Conservation (phyloP, 1,139 yeast species). For the Casaregolazyma lundiana region DNA sequence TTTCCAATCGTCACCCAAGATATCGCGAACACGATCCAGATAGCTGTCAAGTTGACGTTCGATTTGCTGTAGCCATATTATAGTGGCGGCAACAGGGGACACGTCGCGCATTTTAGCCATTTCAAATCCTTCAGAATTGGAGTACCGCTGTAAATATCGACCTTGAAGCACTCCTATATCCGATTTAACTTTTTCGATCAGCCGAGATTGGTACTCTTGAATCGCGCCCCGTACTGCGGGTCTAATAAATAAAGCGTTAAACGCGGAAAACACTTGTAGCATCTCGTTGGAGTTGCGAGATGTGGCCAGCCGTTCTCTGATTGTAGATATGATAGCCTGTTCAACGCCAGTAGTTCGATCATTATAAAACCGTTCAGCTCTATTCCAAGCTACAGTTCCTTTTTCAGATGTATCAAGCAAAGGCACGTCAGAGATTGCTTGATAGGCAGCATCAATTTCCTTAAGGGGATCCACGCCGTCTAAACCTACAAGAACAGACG, state of each 20-base stretch:
- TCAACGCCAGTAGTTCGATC: slow-evolving; percentile 45
- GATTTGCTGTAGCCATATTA: slow-evolving; percentile 51
- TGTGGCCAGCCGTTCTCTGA: slow-evolving; percentile 38
- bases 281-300: slow-evolving; percentile 44
- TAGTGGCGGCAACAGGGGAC: slow-evolving; percentile 44
- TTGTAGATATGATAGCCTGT: slow-evolving; percentile 38
- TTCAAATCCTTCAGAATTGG: slow-evolving; percentile 33
- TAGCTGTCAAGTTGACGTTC: slow-evolving; percentile 41
- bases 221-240: slow-evolving; percentile 52
- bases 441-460: slow-evolving; percentile 42
- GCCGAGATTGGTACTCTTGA: slow-evolving; percentile 50
- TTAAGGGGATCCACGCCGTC: slow-evolving; percentile 30
- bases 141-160: slow-evolving; percentile 35
- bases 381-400: slow-evolving; percentile 38
- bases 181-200: slow-evolving; percentile 43
- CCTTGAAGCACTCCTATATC: slow-evolving; percentile 44
- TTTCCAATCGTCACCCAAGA: slow-evolving; percentile 72
- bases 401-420: slow-evolving; percentile 37
- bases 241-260: slow-evolving; percentile 44
- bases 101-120: slow-evolving; percentile 41
- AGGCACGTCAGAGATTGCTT: slow-evolving; percentile 36
- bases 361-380: slow-evolving; percentile 40
- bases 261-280: slow-evolving; percentile 47
- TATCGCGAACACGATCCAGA: slow-evolving; percentile 42
- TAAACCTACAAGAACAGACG: slow-evolving; percentile 7